These are phyloP conservation scores for Russula virescens DNA, from an alignment of 768 basidiomycete genomes.

Conservation along the genomic window DNA sequence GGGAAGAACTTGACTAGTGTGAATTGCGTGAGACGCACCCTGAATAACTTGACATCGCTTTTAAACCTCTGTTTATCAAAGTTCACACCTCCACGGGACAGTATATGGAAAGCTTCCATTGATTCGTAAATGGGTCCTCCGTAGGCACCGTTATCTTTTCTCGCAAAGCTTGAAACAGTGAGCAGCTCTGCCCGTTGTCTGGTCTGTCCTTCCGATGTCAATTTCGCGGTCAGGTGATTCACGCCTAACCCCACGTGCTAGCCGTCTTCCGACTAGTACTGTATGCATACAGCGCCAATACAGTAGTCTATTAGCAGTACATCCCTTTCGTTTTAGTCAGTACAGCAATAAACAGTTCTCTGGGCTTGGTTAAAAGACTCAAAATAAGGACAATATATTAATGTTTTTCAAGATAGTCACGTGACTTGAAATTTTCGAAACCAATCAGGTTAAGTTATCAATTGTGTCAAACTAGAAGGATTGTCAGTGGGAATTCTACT, in stretches of 20 bases:
- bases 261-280: not conserved
- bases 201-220: not conserved
- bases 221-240: slow-evolving; percentile 19
- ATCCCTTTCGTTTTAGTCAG: no score
- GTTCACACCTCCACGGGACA: slow-evolving; percentile 77
- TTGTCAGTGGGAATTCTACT: no score
- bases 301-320: no score
- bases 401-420: no score
- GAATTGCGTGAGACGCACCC: slow-evolving; percentile 35
- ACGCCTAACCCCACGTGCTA: not conserved
- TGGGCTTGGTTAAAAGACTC: no score
- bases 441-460: no score
- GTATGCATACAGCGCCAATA: not conserved
- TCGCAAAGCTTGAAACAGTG: not conserved
- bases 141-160: not conserved
- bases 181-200: no score
- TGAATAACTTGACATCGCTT: slow-evolving; percentile 65
- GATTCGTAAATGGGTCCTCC: not conserved
- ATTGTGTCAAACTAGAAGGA: no score
- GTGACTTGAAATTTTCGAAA: no score
- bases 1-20: not conserved
- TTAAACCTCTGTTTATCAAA: slow-evolving; percentile 78
- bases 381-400: no score
- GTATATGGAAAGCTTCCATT: slow-evolving; percentile 86
- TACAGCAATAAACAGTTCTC: no score